These are phyloP conservation scores for Cyclanthera cordifolia DNA, from an alignment of 306 rosid species.

Conservation along the genomic window DNA sequence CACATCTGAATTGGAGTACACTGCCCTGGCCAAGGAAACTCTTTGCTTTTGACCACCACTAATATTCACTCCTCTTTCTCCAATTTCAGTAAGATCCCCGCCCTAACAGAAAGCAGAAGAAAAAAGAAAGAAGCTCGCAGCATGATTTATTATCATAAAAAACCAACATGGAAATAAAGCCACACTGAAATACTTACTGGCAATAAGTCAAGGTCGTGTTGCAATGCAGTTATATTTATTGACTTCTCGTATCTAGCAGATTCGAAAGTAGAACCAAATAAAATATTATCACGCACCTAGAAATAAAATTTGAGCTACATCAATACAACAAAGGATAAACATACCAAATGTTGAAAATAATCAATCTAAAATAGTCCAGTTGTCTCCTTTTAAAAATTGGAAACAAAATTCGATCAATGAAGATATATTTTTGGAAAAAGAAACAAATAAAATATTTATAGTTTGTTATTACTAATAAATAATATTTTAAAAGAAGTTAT, in stretches of 20 bases:
- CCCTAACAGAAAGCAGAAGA: constrained; percentile 28
- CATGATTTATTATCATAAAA: background rate
- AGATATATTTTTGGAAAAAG: too few species aligned
- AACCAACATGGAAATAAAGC: constrained; percentile 7
- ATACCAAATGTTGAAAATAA: background rate
- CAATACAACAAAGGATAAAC: background rate
- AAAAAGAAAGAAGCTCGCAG: constrained; percentile 9
- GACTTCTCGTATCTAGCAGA: constrained; percentile 32
- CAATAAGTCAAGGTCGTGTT: constrained; percentile 34
- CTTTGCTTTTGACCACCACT: constrained; percentile 98
- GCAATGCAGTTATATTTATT: constrained; percentile 35
- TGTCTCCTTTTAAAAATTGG: background rate
- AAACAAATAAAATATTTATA: background rate
- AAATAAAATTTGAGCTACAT: constrained; percentile 3
- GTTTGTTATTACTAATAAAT: background rate
- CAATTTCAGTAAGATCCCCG: constrained; percentile 77
- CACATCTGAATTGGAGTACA: constrained; percentile 69
- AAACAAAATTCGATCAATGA: background rate
- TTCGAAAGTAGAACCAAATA: constrained; percentile 34
- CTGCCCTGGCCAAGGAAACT: constrained; percentile 84
- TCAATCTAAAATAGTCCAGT: background rate
- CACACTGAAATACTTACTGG: constrained; percentile 23
- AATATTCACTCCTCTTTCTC: constrained; percentile 88
- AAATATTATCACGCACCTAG: constrained; percentile 42
- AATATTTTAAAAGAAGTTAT: background rate